phyloP scores from a whole-genome alignment of 805 yeast genomes.

The Scheffersomyces amazonensis region DNA sequence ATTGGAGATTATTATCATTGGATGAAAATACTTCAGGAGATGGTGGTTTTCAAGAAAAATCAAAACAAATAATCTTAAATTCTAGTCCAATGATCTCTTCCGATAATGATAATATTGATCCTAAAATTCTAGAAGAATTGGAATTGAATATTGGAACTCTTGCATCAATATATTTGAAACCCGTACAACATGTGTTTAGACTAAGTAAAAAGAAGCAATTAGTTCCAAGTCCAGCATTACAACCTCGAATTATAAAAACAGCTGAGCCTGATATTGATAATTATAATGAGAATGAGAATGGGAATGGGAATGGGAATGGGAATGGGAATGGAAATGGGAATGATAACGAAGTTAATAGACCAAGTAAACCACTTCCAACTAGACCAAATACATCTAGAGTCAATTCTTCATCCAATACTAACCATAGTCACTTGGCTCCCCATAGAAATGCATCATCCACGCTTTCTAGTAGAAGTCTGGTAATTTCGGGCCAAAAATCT shows the following conservation, averaged over 20 bases:
- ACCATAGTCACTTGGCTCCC: not conserved
- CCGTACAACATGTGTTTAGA: slow-evolving; percentile 78
- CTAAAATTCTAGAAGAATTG: slow-evolving; percentile 70
- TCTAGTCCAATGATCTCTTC: slow-evolving; percentile 61
- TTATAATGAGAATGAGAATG: not conserved
- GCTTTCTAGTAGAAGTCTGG: slow-evolving; percentile 1
- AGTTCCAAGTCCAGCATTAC: slow-evolving; percentile 45
- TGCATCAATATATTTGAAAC: slow-evolving; percentile 81
- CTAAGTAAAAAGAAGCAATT: slow-evolving; percentile 51
- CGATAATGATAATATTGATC: slow-evolving; percentile 69
- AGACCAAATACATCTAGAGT: too few relatives aligned
- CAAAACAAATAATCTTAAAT: slow-evolving; percentile 54
- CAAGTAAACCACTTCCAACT: not conserved
- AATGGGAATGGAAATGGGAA: too few relatives aligned
- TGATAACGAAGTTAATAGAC: too few relatives aligned
- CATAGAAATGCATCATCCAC: not conserved
- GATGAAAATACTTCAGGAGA: slow-evolving; percentile 33
- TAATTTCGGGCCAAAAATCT: slow-evolving; percentile 13
- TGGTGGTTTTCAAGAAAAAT: slow-evolving; percentile 36
- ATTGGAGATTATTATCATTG: slow-evolving; percentile 73
- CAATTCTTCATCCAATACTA: not conserved
- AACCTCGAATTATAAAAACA: slow-evolving; percentile 6
- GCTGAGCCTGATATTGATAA: not conserved
- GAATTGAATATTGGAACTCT: slow-evolving; percentile 79
- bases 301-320: not conserved